These are phyloP conservation scores for Naganishia onofrii DNA, from an alignment of 768 basidiomycete genomes.

Conservation along the genomic window DNA sequence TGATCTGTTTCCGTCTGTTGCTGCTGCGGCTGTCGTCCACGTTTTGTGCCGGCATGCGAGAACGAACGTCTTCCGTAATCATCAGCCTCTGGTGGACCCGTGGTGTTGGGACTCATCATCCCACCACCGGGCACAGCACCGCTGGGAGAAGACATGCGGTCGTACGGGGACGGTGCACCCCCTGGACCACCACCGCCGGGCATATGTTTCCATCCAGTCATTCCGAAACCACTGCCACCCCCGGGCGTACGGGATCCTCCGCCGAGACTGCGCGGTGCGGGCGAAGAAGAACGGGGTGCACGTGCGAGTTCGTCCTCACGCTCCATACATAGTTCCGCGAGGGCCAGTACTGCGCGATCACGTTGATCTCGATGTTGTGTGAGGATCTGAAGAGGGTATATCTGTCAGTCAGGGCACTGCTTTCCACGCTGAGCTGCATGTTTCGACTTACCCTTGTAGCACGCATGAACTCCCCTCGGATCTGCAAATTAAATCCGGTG, in stretches of 20 bases:
- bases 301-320: constrained; percentile 59
- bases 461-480: constrained; percentile 97
- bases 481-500: constrained; percentile 56
- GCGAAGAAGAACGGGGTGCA: constrained; percentile 51
- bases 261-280: constrained; percentile 39
- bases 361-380: constrained; percentile 61
- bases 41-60: constrained; percentile 37
- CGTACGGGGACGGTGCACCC: constrained; percentile 44
- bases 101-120: constrained; percentile 34
- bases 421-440: not conserved
- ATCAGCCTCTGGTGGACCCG: constrained; percentile 26
- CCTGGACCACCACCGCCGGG: not conserved
- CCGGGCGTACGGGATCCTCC: not conserved
- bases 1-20: not conserved
- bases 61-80: constrained; percentile 30
- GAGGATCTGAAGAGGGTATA: constrained; percentile 61
- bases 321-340: constrained; percentile 89
- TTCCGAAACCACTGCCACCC: constrained; percentile 20
- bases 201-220: constrained; percentile 31
- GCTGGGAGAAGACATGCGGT: constrained; percentile 36
- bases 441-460: constrained; percentile 60
- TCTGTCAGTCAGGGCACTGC: not conserved
- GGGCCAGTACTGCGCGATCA: constrained; percentile 72
- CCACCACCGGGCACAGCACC: constrained; percentile 17
- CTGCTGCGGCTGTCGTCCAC: constrained; percentile 35